Evolutionary conservation across 805 yeast species (phyloP).

Genomic region (Metschnikowia bowlesiae): DNA sequence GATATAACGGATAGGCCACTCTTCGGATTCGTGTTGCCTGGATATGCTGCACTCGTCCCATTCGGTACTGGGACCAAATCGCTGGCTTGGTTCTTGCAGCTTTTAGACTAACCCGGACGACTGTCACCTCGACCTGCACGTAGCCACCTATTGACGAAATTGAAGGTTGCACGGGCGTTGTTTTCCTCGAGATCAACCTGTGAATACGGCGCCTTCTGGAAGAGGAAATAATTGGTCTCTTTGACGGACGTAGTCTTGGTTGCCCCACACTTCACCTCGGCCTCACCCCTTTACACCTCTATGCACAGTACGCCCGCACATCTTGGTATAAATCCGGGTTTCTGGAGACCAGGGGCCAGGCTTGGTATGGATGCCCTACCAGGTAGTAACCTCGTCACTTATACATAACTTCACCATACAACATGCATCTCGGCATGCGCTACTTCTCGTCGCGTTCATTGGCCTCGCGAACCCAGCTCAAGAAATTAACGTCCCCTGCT

Average conservation of each 20-base stretch:
- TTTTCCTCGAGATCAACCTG: conserved; percentile 18
- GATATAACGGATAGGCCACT: not conserved
- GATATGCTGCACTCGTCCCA: conserved; percentile 47
- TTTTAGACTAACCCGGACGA: conserved; percentile 44
- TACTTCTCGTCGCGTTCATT: conserved; percentile 12
- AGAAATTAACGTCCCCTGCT: conserved; percentile 62
- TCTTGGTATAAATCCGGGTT: not conserved
- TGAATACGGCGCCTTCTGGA: conserved; percentile 1
- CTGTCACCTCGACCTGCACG: conserved; percentile 38
- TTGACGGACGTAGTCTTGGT: not conserved
- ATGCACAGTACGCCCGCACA: not conserved
- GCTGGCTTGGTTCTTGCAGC: conserved; percentile 36
- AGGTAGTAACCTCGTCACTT: too few species aligned
- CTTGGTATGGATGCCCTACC: too few species aligned
- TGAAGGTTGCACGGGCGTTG: conserved; percentile 26
- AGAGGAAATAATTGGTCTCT: conserved; percentile 1
- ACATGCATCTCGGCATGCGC: not conserved
- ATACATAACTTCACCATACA: not conserved
- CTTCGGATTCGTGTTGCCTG: not conserved
- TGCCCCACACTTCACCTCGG: not conserved
- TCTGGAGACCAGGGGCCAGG: too few species aligned
- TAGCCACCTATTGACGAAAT: conserved; percentile 9
- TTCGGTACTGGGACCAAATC: conserved; percentile 29
- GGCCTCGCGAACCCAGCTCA: conserved; percentile 65
- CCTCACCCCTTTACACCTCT: not conserved